A percentile compares a stretch with the other conserved stretches of the same genome.
phyloP scores from a whole-genome alignment of 257 asterid species.

The Mitragyna speciosa region DNA sequence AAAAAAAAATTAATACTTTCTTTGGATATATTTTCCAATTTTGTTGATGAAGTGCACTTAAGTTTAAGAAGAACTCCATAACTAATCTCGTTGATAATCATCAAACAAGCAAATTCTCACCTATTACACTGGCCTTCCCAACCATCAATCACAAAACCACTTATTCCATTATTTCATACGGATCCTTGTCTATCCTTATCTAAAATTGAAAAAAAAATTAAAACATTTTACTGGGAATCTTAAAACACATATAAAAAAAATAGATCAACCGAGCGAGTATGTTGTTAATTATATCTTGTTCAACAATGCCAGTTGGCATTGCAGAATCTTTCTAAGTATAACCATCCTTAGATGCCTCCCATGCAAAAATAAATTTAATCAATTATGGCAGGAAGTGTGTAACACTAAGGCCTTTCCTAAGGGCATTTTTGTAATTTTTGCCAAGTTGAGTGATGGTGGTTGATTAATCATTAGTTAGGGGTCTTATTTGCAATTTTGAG shows the following conservation, averaged over 20 bases:
- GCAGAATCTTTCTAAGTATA: slow-evolving; percentile 21
- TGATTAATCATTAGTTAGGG: no score
- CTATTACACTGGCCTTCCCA: background rate
- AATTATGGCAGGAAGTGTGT: background rate
- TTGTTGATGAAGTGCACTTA: background rate
- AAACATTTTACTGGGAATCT: background rate
- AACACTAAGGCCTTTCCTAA: no score
- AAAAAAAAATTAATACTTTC: no score
- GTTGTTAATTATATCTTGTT: background rate
- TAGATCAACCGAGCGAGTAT: no score
- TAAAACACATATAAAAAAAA: no score
- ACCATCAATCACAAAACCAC: background rate
- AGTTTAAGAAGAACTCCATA: background rate
- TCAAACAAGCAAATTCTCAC: background rate
- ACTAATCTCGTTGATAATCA: background rate
- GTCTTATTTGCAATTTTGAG: no score
- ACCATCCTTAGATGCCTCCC: slow-evolving; percentile 28
- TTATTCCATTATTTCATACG: background rate
- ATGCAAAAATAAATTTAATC: background rate
- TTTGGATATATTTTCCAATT: no score
- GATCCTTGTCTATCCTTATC: background rate
- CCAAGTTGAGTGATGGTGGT: no score
- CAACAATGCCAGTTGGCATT: slow-evolving; percentile 13
- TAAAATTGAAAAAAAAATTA: background rate
- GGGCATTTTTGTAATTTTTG: no score